Base-by-base conservation (phyloP, 192 early-diverging fungal species). In the Ambispora gerdemannii region DNA sequence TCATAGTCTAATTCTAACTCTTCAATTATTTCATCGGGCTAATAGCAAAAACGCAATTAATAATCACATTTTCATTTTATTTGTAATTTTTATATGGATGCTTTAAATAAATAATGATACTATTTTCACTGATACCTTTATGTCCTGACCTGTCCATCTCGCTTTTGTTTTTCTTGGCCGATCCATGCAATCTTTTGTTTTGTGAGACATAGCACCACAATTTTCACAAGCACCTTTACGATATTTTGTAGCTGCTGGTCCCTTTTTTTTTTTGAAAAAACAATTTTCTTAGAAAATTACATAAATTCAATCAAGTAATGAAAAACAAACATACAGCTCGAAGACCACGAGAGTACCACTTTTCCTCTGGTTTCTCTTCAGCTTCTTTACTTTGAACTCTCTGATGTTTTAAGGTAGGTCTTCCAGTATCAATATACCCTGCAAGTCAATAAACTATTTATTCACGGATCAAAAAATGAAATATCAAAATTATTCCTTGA, bases 151-250 rank as follows among this genome's bases (percentile, higher is more conserved):
- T 2, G 90, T 92, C 89, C 89, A 96, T 78, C 88, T 90, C 0
- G 97, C 97, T n/a, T 92, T 92, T 43, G 82, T 86, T 71, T 90
- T 92, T 49, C 95, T 79, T 51, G 95, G 95, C 51, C 96, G 80
- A 59, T 99, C 97, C 52, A 98, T 80, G 75, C 97, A 99, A 43
- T 96, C 93, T 60, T 84, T 90, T 19, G 95, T 91, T 68, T 93
- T 95, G 76, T 99, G 97, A 30, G 93, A 88, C 81, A 88, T 81
- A n/a, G 95, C 95, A 19, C 97, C 97, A 77, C 96, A 99, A 79
- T 99, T 99, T 50, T 94, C 92, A 72, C 97, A 99, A 7, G 95
- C 95, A 0, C 96, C 96, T 55, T 93, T 95, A 59, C 94, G 83
- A 77, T 88, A 98, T 80, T 95, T 97, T 36, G 89, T 95, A 2